Conservation (phyloP, 805 yeast species). For the Yamadazyma kitorensis region DNA sequence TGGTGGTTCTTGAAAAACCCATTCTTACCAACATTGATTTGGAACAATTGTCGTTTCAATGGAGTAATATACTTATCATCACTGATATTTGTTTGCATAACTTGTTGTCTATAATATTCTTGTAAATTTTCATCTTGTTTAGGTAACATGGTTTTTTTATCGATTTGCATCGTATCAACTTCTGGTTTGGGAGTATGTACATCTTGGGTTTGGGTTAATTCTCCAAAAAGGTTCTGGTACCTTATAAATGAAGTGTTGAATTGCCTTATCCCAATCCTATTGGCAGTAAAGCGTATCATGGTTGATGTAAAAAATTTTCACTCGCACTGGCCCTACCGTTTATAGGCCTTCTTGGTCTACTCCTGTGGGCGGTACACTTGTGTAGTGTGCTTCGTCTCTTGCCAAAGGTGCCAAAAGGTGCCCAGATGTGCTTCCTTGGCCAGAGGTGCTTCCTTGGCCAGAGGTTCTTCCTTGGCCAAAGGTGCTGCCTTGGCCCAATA, state of each 20-base stretch:
- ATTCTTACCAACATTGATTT: conserved; percentile 54
- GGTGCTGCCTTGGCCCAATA: no score
- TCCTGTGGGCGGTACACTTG: no score
- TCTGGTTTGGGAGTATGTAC: conserved; percentile 1
- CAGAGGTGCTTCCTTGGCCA: no score
- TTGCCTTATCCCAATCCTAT: conserved; percentile 7
- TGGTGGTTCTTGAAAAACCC: conserved; percentile 70
- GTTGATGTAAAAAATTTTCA: conserved; percentile 5
- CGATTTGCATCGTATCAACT: conserved; percentile 1
- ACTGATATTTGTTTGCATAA: conserved; percentile 37
- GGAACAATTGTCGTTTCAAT: conserved; percentile 63
- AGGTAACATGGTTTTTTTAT: conserved; percentile 21
- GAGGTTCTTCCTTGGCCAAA: no score
- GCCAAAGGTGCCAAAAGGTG: no score
- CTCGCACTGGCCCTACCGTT: no score
- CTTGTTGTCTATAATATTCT: conserved; percentile 48
- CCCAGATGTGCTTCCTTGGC: no score
- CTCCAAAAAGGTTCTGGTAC: conserved; percentile 27
- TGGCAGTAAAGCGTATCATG: conserved; percentile 13
- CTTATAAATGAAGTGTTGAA: conserved; percentile 3
- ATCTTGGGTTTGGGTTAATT: conserved; percentile 23
- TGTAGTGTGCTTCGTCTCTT: no score
- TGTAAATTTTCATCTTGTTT: conserved; percentile 41
- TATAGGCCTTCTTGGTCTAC: no score
- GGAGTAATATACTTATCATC: conserved; percentile 67